Conservation (phyloP, 2,329 filamentous ascomycete genomes). For the Fonsecaea erecta region DNA sequence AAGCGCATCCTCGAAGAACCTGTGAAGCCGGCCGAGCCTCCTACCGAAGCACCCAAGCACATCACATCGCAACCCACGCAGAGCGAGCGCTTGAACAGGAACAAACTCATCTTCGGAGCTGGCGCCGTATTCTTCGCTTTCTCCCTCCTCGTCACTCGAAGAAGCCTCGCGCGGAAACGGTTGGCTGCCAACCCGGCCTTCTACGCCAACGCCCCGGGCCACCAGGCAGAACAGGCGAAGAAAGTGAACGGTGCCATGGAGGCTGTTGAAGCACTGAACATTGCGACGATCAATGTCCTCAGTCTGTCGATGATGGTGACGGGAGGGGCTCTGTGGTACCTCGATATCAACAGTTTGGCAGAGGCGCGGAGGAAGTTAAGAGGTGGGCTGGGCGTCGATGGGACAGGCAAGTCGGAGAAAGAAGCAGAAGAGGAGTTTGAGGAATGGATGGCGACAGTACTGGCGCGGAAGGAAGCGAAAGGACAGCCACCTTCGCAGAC, state of each 20-base stretch:
- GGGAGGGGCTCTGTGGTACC: slow-evolving; percentile 75
- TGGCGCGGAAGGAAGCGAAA: slow-evolving; percentile 54
- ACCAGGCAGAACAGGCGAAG: slow-evolving; percentile 43
- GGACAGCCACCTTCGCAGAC: slow-evolving; percentile 18
- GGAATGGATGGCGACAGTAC: slow-evolving; percentile 56
- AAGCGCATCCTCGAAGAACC: slow-evolving; percentile 32
- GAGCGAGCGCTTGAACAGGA: slow-evolving; percentile 50
- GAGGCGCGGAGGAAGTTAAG: slow-evolving; percentile 67
- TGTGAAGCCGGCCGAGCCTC: slow-evolving; percentile 4
- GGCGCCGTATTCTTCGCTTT: slow-evolving; percentile 77
- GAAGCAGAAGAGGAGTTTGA: slow-evolving; percentile 60
- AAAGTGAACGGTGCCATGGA: slow-evolving; percentile 69
- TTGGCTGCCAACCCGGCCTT: slow-evolving; percentile 69
- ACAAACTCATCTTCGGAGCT: slow-evolving; percentile 69
- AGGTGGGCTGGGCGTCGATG: slow-evolving; percentile 63
- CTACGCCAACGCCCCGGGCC: slow-evolving; percentile 61
- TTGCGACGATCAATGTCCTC: slow-evolving; percentile 84
- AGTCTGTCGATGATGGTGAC: slow-evolving; percentile 74
- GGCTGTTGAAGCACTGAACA: slow-evolving; percentile 78
- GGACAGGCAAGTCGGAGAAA: slow-evolving; percentile 55
- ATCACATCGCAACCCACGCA: slow-evolving; percentile 23
- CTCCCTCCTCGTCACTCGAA: slow-evolving; percentile 71
- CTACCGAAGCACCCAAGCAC: slow-evolving; percentile 13
- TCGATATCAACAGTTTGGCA: slow-evolving; percentile 73
- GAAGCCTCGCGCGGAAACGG: slow-evolving; percentile 69